These are phyloP conservation scores for Aspergillus arachidicola DNA, from an alignment of 2,329 filamentous ascomycete genomes.

Conservation along the genomic window DNA sequence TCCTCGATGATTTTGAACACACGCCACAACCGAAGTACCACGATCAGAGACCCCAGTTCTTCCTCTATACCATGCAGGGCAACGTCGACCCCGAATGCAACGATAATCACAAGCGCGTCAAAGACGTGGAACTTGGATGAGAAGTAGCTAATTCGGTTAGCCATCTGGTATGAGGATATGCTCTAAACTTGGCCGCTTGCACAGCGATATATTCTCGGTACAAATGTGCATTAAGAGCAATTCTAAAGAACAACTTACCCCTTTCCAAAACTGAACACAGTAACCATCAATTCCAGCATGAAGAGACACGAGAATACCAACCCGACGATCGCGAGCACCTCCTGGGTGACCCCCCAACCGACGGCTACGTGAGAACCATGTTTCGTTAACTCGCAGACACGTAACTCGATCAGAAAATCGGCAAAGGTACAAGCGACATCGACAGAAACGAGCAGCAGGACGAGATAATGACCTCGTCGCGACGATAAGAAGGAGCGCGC, in stretches of 20 bases:
- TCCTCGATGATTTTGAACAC: slow-evolving; percentile 73
- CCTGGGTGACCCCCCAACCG: neutral
- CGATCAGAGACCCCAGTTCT: slow-evolving; percentile 56
- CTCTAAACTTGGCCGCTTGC: neutral
- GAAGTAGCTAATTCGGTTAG: neutral
- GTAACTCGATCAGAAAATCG: neutral
- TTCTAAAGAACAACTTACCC: too few species aligned
- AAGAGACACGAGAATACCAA: neutral
- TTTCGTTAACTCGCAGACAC: neutral
- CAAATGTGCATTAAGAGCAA: too few species aligned
- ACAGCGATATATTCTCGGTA: neutral
- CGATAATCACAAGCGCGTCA: neutral
- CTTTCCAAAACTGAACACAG: neutral
- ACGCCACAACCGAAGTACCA: slow-evolving; percentile 68
- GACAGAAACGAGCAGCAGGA: neutral
- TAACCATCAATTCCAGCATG: neutral
- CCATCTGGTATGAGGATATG: neutral
- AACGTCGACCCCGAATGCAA: neutral
- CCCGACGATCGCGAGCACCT: neutral
- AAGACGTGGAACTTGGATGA: neutral
- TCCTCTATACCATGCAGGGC: neutral
- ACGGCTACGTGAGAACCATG: neutral
- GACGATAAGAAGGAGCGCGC: neutral
- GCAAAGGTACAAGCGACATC: neutral
- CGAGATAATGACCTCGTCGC: neutral